Percentiles rank a stretch among this genome's conserved stretches.
Conservation (phyloP, 441 rosid species). For the Sinapis alba region DNA sequence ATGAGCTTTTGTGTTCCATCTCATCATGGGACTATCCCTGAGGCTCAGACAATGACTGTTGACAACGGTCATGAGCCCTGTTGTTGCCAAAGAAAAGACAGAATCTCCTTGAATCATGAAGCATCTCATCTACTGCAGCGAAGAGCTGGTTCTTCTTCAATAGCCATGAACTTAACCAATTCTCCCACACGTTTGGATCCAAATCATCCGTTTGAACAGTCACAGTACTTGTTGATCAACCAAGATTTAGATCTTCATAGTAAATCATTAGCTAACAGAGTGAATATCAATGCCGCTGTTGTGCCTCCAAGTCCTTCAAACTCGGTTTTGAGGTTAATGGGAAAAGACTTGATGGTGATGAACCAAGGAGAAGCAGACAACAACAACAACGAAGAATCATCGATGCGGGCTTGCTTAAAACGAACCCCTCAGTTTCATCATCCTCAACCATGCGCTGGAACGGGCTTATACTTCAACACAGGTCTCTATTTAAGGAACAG, state of each 20-base stretch:
- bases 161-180: conserved; percentile 40
- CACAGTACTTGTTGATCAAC: conserved; percentile 30
- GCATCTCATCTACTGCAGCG: conserved; percentile 63
- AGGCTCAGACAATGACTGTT: conserved; percentile 42
- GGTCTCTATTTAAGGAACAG: conserved; percentile 25
- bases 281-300: conserved; percentile 38
- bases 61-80: conserved; percentile 58
- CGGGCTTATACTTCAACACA: conserved; percentile 16
- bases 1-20: conserved; percentile 42
- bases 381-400: conserved; percentile 35
- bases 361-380: conserved; percentile 62
- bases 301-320: conserved; percentile 73
- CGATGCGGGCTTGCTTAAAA: conserved; percentile 39
- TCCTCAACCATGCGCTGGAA: conserved; percentile 29
- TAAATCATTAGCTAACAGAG: conserved; percentile 2
- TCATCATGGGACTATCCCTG: conserved; percentile 36
- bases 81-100: conserved; percentile 84
- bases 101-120: conserved; percentile 49
- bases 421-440: conserved; percentile 42
- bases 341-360: conserved; percentile 85
- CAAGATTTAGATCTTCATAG: conserved; percentile 45
- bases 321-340: conserved; percentile 87
- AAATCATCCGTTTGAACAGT: conserved; percentile 36
- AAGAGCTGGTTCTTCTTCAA: conserved; percentile 53
- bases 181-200: conserved; percentile 23